Percentiles rank a stretch among this genome's conserved stretches.
Evolutionary conservation across 805 yeast genomes (phyloP).

Genomic region (Starmerella gropengiesseri): DNA sequence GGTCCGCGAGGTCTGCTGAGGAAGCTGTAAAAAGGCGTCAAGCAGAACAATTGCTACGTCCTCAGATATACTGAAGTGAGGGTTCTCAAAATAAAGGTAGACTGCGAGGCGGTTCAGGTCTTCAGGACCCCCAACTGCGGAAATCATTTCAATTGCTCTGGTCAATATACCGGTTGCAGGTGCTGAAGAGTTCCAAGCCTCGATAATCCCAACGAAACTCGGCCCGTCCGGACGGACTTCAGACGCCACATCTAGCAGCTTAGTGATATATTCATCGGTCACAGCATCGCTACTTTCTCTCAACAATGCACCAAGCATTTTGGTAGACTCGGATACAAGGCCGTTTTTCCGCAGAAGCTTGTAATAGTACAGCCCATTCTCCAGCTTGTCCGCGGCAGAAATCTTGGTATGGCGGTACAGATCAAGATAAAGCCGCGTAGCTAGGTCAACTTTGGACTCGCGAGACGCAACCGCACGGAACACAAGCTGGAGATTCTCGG

Average conservation of each 20-base stretch:
- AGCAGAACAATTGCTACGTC: constrained; percentile 18
- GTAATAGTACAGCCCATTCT: constrained; percentile 24
- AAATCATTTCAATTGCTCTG: constrained; percentile 4
- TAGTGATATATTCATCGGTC: constrained; percentile 5
- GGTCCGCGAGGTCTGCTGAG: background rate
- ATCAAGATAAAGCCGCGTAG: constrained; percentile 22
- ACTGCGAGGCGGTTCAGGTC: constrained; percentile 11
- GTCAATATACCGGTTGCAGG: constrained; percentile 5
- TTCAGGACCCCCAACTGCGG: background rate
- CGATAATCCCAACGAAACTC: background rate
- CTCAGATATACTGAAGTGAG: constrained; percentile 14
- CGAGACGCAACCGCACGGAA: constrained; percentile 16
- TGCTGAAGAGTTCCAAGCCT: background rate
- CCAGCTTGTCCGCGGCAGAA: constrained; percentile 6
- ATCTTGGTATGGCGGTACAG: constrained; percentile 19
- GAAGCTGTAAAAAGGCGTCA: constrained; percentile 21
- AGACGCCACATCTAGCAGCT: constrained; percentile 11
- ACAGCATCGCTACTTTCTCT: constrained; percentile 12
- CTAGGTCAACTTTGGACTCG: constrained; percentile 12
- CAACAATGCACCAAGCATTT: constrained; percentile 19
- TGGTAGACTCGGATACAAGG: constrained; percentile 19
- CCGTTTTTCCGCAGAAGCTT: constrained; percentile 19
- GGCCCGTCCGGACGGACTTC: constrained; percentile 5
- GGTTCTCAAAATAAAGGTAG: constrained; percentile 13
- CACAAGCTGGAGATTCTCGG: constrained; percentile 13